phyloP scores from a whole-genome alignment of 441 rosid genomes.

The Syzygium syzygioides region DNA sequence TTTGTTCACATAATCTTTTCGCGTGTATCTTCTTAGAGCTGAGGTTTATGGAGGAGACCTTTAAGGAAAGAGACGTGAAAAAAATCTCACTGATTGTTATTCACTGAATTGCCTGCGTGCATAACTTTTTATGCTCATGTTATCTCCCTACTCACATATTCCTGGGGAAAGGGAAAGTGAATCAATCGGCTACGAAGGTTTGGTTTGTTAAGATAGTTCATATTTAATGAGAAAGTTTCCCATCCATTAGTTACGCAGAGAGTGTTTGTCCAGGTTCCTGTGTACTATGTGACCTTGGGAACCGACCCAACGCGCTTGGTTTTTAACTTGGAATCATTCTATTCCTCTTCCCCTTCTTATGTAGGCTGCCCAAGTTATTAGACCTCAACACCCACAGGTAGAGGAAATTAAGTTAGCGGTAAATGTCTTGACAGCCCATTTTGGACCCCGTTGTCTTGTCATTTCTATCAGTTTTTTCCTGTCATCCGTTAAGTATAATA shows the following conservation, averaged over 20 bases:
- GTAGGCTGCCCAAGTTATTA: background rate
- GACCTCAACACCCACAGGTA: background rate
- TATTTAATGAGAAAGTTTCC: background rate
- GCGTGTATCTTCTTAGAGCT: background rate
- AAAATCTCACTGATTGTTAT: background rate
- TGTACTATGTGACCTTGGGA: background rate
- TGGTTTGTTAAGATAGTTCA: background rate
- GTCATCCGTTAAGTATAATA: background rate
- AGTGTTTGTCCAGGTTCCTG: background rate
- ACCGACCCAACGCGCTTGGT: background rate
- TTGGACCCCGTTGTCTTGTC: background rate
- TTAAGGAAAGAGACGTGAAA: background rate
- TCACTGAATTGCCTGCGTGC: background rate
- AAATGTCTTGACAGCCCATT: background rate
- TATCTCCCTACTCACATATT: background rate
- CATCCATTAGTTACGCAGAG: background rate
- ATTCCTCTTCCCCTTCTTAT: background rate
- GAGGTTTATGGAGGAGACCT: background rate
- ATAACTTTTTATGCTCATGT: background rate
- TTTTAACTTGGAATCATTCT: background rate
- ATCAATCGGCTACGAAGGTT: background rate
- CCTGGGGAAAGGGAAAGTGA: background rate
- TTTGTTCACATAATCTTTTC: background rate
- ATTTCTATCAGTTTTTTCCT: background rate
- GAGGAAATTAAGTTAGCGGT: background rate